Evolutionary conservation across 2,329 filamentous ascomycete species (phyloP), one percentile per base, ranked within the genome.

Genomic region (Harringtonia aguacate): DNA sequence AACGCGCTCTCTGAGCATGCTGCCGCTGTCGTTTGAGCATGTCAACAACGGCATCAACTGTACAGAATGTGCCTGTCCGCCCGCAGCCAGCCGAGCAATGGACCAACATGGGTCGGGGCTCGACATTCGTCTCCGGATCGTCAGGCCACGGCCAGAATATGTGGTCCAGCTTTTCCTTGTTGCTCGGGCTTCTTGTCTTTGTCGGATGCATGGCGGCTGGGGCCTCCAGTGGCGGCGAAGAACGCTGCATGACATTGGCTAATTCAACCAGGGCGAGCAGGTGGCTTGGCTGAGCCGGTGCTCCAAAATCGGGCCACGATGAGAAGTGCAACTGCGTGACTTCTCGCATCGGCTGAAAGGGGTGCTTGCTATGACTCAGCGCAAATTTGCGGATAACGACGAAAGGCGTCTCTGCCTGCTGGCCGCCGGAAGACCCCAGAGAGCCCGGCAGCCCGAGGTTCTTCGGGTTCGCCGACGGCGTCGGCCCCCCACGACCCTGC

Each of bases 11-110:
- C 22, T 20, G 4, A 4, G 14, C 29, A 9, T 37, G 36, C 30
- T 44, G 48, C 14, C 39, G 75, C 61, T 95, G 88, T n/a, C 86
- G 79, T 66, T 95, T 95, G 48, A 98, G 67, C 85, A 95, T 94
- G 62, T 95, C 89, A 45, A 97, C 82, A 9, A 97, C 92, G 33
- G 84, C 90, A 60, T 97, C 92, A 15, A 97, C 88, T 0, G 92
- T 94, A 61, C 92, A 97, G 58, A 97, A 98, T 0, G 92, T 90
- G 4, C 92, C 92, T 0, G 92, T 98, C 14, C 92, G 83, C 1
- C 92, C 92, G 63, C 92, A 98, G 0, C 92, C 92, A 4, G 92
- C 92, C 43, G 87, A 94, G 65, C 92, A 98, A 60, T 98, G 92
- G 0, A 98, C 90, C 20, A 98, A 62, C 53, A 95, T 79, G 8